Conservation (phyloP, 495 filamentous ascomycete species). For the Aspergillus carlsbadensis region DNA sequence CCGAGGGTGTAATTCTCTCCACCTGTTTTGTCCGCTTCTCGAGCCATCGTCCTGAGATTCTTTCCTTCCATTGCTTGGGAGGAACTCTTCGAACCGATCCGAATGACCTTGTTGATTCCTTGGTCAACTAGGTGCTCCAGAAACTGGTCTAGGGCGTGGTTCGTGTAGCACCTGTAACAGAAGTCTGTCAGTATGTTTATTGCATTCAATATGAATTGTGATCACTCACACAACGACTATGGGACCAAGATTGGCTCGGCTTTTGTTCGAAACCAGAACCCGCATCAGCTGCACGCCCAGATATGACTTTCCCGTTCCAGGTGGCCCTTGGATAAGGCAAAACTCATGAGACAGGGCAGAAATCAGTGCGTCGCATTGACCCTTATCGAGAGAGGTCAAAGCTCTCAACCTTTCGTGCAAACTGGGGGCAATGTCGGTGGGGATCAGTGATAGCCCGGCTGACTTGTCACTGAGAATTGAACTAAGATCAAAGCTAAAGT, state of each 20-base stretch:
- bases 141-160: slow-evolving; percentile 69
- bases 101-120: slow-evolving; percentile 57
- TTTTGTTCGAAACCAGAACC: slow-evolving; percentile 56
- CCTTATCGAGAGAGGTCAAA: not conserved
- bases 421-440: not conserved
- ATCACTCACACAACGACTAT: slow-evolving; percentile 46
- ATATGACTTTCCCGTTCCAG: slow-evolving; percentile 67
- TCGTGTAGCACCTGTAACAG: slow-evolving; percentile 55
- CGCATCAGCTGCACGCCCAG: slow-evolving; percentile 47
- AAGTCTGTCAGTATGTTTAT: not conserved
- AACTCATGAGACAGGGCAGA: slow-evolving; percentile 43
- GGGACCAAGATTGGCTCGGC: slow-evolving; percentile 49
- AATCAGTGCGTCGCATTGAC: slow-evolving; percentile 19
- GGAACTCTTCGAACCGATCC: slow-evolving; percentile 57
- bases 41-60: not conserved
- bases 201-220: not conserved
- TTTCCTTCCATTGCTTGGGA: not conserved
- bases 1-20: not conserved
- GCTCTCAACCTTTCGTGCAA: not conserved
- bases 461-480: slow-evolving; percentile 40
- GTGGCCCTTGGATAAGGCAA: slow-evolving; percentile 73
- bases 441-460: not conserved
- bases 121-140: slow-evolving; percentile 50
- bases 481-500: slow-evolving; percentile 53
- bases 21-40: not conserved